Evolutionary conservation across 2,329 filamentous ascomycete genomes (phyloP).

Genomic region (Zalaria obscura): DNA sequence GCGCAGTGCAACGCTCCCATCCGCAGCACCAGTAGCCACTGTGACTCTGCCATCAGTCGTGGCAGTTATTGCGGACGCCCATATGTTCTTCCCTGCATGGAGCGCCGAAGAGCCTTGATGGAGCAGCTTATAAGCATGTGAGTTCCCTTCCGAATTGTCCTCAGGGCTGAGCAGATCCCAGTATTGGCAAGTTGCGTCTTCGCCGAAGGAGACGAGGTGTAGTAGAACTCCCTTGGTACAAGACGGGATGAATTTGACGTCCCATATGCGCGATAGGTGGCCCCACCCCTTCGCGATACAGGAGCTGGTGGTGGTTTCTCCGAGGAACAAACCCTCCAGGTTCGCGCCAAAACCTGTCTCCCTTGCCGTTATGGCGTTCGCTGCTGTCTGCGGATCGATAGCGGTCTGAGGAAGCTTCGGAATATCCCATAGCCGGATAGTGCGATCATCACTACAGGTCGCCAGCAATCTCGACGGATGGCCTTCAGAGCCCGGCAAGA

Average conservation of each 20-base stretch:
- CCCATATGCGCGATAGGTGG: conserved; percentile 83
- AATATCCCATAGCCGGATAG: conserved; percentile 78
- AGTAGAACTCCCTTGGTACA: conserved; percentile 14
- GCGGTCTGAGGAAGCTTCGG: conserved; percentile 32
- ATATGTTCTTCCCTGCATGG: conserved; percentile 83
- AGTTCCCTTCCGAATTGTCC: too few relatives aligned
- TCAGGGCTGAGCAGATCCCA: conserved; percentile 31
- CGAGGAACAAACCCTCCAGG: conserved; percentile 5
- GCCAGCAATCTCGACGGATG: conserved; percentile 50
- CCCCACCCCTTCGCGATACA: conserved; percentile 65
- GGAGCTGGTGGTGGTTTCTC: conserved; percentile 21
- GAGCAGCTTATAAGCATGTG: conserved; percentile 23
- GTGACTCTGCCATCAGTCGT: background rate
- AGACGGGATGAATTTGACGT: conserved; percentile 48
- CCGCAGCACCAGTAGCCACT: conserved; percentile 65
- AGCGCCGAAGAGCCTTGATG: conserved; percentile 44
- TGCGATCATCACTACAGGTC: conserved; percentile 91
- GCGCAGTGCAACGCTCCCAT: conserved; percentile 45
- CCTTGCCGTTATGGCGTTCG: conserved; percentile 14
- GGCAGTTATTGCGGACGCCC: conserved; percentile 45
- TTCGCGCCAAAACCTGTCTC: conserved; percentile 30
- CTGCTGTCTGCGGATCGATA: conserved; percentile 14
- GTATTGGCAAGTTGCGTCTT: conserved; percentile 63
- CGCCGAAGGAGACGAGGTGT: conserved; percentile 63
- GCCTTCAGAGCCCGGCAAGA: conserved; percentile 24